Evolutionary conservation across 2,329 filamentous ascomycete genomes (phyloP), one percentile per base, ranked within the genome.

Genomic region (Ophiocordyceps sinensis): DNA sequence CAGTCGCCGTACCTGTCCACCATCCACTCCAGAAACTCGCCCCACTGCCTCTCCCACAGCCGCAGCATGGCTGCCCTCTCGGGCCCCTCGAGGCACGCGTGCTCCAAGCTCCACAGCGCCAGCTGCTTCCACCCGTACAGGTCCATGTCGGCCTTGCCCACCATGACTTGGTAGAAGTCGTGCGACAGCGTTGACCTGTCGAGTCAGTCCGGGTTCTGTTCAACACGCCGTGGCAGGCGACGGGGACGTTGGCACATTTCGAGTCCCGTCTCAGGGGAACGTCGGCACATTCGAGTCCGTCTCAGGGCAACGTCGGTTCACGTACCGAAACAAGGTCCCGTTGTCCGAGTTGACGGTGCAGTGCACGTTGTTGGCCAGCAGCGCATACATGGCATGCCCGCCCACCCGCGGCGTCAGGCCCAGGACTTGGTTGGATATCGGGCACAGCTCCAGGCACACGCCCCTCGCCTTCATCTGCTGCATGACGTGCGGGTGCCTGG

Each of bases 281-380:
- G n/a, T n/a, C n/a, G n/a, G n/a, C n/a, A n/a, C n/a, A n/a, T n/a
- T n/a, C n/a, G n/a, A n/a, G n/a, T n/a, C n/a, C n/a, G n/a, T n/a
- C n/a, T n/a, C n/a, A 21, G 34, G 17, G 34, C n/a, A 21, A n/a
- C 8, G 34, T 14, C 5, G n/a, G 8, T 21, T 30, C 21, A 39
- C 21, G 8, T 54, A 82, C 79, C 70, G 69, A 55, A 85, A 86
- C 0, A 85, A 63, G 0, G 80, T 81, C 7, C 80, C 81, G 47
- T 87, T 86, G 51, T 87, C 82, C 19, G 79, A 82, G 51, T 77
- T 85, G 34, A 86, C 64, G 0, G 81, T 82, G 59, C 82, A 87
- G 38, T 81, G 79, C 39, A 86, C 71, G 31, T 80, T 75, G 41
- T 81, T 77, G n/a, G 80, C 80, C 41, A 86, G 64, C 21, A 87